Conservation (phyloP, 331 rosid species). For the Saraca asoca region DNA sequence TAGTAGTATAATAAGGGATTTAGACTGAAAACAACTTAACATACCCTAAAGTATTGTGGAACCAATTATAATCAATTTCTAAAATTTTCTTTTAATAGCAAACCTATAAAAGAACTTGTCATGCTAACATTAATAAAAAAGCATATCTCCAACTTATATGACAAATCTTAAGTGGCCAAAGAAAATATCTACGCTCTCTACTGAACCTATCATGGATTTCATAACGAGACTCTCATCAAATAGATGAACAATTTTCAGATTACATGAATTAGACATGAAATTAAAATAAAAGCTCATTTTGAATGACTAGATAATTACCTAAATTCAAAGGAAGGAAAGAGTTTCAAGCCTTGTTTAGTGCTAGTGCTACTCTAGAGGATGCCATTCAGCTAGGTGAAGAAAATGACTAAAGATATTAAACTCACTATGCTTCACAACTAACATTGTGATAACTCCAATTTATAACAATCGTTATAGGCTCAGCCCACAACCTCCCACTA, state of each 20-base stretch:
- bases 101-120: constrained; percentile 41
- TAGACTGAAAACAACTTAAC: constrained; percentile 9
- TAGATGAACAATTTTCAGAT: background rate
- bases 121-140: constrained; percentile 2
- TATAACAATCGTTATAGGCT: constrained; percentile 53
- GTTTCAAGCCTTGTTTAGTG: constrained; percentile 61
- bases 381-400: constrained; percentile 92
- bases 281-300: background rate
- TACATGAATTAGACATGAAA: constrained; percentile 18
- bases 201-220: constrained; percentile 40
- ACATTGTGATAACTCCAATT: constrained; percentile 73
- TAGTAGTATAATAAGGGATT: background rate
- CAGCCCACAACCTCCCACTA: constrained; percentile 55
- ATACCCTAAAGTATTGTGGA: constrained; percentile 70
- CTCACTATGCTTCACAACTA: constrained; percentile 58
- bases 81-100: constrained; percentile 19
- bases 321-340: constrained; percentile 50
- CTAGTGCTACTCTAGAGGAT: constrained; percentile 66
- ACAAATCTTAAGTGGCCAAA: constrained; percentile 36
- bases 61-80: too few relatives aligned
- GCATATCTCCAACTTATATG: constrained; percentile 11
- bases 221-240: constrained; percentile 26
- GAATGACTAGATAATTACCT: constrained; percentile 41
- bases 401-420: constrained; percentile 51
- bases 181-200: constrained; percentile 35